These are phyloP conservation scores for Bidens hawaiensis DNA, from an alignment of 140 eudicot genomes.

Conservation along the genomic window DNA sequence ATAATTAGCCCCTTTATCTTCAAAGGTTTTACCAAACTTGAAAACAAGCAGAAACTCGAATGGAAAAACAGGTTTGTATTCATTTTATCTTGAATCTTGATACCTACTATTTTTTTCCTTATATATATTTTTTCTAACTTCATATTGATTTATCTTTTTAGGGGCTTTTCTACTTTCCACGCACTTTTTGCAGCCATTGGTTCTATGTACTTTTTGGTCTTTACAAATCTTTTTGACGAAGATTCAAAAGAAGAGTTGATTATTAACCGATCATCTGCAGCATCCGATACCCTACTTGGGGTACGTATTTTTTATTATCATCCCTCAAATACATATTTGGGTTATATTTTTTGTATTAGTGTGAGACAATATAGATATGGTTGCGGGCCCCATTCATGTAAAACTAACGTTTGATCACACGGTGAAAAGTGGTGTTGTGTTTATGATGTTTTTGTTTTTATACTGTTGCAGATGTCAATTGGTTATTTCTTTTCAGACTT, in stretches of 20 bases:
- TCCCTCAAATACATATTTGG: not conserved
- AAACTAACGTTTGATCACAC: not conserved
- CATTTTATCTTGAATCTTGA: conserved; percentile 4
- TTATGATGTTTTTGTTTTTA: conserved; percentile 11
- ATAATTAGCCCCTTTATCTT: conserved; percentile 39
- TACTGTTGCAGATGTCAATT: conserved; percentile 53
- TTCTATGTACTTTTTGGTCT: conserved; percentile 57
- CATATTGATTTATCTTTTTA: conserved; percentile 11
- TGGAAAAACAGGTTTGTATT: conserved; percentile 68
- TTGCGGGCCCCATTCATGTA: not conserved
- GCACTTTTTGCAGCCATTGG: conserved; percentile 64
- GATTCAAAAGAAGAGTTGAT: conserved; percentile 30
- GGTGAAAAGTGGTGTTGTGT: conserved; percentile 1
- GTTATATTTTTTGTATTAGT: not conserved
- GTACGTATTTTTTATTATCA: conserved; percentile 28
- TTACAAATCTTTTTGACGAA: conserved; percentile 50
- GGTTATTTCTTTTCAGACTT: conserved; percentile 74
- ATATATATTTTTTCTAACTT: conserved; percentile 11
- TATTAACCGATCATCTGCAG: conserved; percentile 45
- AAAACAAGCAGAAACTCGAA: conserved; percentile 44
- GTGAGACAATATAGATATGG: not conserved
- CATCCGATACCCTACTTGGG: conserved; percentile 56
- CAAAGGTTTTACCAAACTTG: conserved; percentile 49
- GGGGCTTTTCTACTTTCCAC: conserved; percentile 89
- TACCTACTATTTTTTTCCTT: conserved; percentile 2